Evolutionary conservation across 2,329 filamentous ascomycete species (phyloP).

Genomic region (Microcyclosporella mali): DNA sequence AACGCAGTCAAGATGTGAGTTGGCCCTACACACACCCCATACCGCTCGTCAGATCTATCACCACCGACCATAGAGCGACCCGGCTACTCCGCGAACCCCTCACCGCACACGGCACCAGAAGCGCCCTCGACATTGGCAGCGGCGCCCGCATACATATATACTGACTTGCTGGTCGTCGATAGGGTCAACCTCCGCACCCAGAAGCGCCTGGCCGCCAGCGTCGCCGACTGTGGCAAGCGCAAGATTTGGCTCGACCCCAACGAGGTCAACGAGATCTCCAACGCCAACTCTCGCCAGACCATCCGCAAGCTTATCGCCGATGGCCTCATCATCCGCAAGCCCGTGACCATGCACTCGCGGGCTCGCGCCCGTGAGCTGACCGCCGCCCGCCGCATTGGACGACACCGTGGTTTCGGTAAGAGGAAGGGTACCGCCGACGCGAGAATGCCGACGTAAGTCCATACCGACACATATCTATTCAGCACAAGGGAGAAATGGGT

Average conservation of each 20-base stretch:
- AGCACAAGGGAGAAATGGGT: constrained; percentile 1
- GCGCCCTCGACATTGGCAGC: too few relatives aligned
- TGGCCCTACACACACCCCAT: neutral
- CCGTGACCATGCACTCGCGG: constrained; percentile 99
- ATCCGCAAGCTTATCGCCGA: constrained; percentile 99
- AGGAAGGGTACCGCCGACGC: constrained; percentile 99
- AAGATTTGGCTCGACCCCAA: constrained; percentile 99
- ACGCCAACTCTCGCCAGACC: constrained; percentile 99
- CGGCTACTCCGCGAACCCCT: neutral
- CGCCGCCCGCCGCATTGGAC: constrained; percentile 86
- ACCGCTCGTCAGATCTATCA: neutral
- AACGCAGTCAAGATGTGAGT: constrained; percentile 10
- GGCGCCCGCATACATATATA: constrained; percentile 1
- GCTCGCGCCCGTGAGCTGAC: constrained; percentile 92
- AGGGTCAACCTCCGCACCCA: constrained; percentile 99
- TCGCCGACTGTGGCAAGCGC: constrained; percentile 98
- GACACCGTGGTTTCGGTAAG: constrained; percentile 99
- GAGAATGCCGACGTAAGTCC: constrained; percentile 90
- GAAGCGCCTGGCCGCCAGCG: constrained; percentile 98
- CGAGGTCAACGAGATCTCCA: constrained; percentile 98
- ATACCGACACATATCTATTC: constrained; percentile 3
- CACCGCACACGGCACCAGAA: neutral
- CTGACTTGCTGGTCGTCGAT: constrained; percentile 32
- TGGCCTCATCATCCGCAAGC: constrained; percentile 99
- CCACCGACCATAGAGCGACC: neutral